Evolutionary conservation across 148 eudicot genomes (phyloP), one percentile per base, ranked within the genome.

Genomic region (Rhododendron molle): DNA sequence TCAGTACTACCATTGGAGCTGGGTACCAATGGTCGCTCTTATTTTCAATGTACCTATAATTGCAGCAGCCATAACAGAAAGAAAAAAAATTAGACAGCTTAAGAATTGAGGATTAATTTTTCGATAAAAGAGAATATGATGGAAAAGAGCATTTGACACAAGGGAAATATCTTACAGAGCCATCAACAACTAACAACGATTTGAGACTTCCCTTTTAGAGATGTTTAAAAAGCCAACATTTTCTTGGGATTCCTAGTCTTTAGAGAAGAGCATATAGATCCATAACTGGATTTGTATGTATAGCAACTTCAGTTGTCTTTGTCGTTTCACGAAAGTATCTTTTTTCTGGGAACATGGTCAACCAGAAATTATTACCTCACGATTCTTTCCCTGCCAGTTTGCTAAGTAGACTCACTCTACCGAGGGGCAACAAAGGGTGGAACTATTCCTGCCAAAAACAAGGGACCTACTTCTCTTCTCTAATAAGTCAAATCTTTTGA

Each of bases 1-100:
- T 90, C 89, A 95, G 80, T n/a, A 95, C 94, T 83, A 94, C 83
- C 90, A 87, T 85, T 18, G 97, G 93, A 26, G 85, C 78, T 0
- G 96, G 94, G 86, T 93, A 87, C 98, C 98, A 95, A 69, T 93
- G 95, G 7, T 95, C 98, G 7, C 85, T 91, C 94, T 89, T 95
- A 88, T 81, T 91, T 46, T 93, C 96, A 2, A 93, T 83, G 36
- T 91, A 93, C 85, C 98, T 95, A 91, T 82, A 90, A 46, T 40
- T 76, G 80, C 15, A 50, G 11, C 32, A 50, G 47, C 13, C 58
- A 13, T 20, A 78, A 2, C 81, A 26, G 76, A 3, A 11, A 47
- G 52, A 56, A 58, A 9, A 38, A 60, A 14, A 40, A 40, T 20
- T n/a, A n/a, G n/a, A 81, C 13, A 34, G 46, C 54, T 20, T 47